Conservation (phyloP, 2,329 filamentous ascomycete genomes). For the Exophiala calicioides region DNA sequence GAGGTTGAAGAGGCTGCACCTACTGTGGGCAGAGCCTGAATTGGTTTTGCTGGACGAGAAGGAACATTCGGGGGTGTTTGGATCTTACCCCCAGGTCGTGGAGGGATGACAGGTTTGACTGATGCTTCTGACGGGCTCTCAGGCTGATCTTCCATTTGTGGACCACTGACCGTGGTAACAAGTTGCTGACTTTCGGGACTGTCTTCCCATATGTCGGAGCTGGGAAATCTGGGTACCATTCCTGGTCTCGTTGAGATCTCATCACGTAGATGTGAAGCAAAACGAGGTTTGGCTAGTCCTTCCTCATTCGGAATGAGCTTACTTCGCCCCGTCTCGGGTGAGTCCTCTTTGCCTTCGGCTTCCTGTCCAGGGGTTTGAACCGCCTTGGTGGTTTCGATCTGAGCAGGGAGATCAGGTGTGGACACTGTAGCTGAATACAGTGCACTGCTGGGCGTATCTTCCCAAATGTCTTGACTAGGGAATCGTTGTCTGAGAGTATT, state of each 20-base stretch:
- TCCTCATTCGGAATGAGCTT: slow-evolving; percentile 40
- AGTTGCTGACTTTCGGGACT: slow-evolving; percentile 79
- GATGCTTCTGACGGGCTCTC: slow-evolving; percentile 34
- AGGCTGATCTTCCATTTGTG: slow-evolving; percentile 55
- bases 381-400: slow-evolving; percentile 36
- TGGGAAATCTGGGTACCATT: slow-evolving; percentile 75
- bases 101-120: slow-evolving; percentile 35
- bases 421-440: slow-evolving; percentile 77
- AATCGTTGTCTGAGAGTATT: slow-evolving; percentile 67
- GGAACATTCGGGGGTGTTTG: slow-evolving; percentile 34
- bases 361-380: slow-evolving; percentile 53
- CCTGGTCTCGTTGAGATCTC: slow-evolving; percentile 54
- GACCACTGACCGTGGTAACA: slow-evolving; percentile 68
- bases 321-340: slow-evolving; percentile 42
- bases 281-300: slow-evolving; percentile 33
- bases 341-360: slow-evolving; percentile 43
- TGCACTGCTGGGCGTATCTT: slow-evolving; percentile 86
- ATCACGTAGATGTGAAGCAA: slow-evolving; percentile 53
- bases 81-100: slow-evolving; percentile 32
- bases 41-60: slow-evolving; percentile 36
- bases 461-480: slow-evolving; percentile 95
- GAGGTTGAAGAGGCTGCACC: slow-evolving; percentile 42
- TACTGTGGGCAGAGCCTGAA: slow-evolving; percentile 36
- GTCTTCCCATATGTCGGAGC: slow-evolving; percentile 93
- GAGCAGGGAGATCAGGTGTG: slow-evolving; percentile 66